These are phyloP conservation scores for Epichloe scottii DNA, from an alignment of 2,329 filamentous ascomycete species.

Conservation along the genomic window DNA sequence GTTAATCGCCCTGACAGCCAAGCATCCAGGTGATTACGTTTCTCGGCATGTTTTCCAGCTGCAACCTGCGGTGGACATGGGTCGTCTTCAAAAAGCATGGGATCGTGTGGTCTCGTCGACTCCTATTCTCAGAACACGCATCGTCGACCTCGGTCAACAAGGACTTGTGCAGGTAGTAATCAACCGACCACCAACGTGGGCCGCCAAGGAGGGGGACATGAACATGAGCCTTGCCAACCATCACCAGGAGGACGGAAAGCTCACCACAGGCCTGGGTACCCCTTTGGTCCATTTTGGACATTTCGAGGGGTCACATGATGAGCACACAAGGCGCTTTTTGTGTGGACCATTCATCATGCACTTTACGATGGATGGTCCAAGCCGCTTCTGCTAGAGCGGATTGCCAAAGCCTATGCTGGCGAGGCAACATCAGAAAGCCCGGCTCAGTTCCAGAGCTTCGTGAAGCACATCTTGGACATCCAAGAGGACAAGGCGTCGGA, in stretches of 20 bases:
- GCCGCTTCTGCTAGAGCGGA: slow-evolving; percentile 18
- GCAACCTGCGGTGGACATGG: slow-evolving; percentile 4
- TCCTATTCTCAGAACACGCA: slow-evolving; percentile 8
- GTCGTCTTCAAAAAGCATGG: slow-evolving; percentile 8
- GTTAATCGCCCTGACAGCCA: slow-evolving; percentile 15
- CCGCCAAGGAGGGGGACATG: neutral
- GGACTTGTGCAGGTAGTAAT: slow-evolving; percentile 10
- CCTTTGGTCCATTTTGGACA: slow-evolving; percentile 7
- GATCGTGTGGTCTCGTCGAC: slow-evolving; percentile 7
- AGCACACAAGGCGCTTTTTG: slow-evolving; percentile 1
- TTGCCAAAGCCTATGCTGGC: slow-evolving; percentile 8
- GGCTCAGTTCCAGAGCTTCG: slow-evolving; percentile 24
- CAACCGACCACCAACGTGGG: slow-evolving; percentile 3
- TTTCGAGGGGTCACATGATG: neutral
- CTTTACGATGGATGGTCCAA: slow-evolving; percentile 42
- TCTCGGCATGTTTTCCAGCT: slow-evolving; percentile 8
- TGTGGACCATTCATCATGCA: slow-evolving; percentile 23
- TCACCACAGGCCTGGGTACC: slow-evolving; percentile 7
- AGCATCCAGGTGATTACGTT: slow-evolving; percentile 9
- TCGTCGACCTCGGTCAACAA: slow-evolving; percentile 7
- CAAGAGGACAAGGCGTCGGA: slow-evolving; percentile 12
- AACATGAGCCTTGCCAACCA: neutral
- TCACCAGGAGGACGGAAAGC: neutral
- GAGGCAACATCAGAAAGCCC: neutral
- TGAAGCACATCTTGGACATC: slow-evolving; percentile 27